These are phyloP conservation scores for Bothriochloa decipiens DNA, from an alignment of 176 grass and related monocot species.

Conservation along the genomic window DNA sequence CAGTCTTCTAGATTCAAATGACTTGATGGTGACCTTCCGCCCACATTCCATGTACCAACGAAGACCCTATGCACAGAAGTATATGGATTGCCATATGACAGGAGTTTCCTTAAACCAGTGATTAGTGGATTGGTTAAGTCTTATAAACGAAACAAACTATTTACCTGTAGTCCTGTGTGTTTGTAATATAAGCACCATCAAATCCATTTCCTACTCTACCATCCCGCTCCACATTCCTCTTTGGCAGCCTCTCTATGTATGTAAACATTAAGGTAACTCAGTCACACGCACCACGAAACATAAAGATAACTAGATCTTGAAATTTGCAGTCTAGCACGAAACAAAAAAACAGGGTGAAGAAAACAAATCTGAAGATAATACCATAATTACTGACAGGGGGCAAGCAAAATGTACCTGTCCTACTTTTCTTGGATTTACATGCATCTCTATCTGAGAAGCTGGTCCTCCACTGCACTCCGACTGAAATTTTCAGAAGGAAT, in stretches of 20 bases:
- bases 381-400: slow-evolving; percentile 37
- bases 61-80: slow-evolving; percentile 59
- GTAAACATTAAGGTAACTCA: slow-evolving; percentile 25
- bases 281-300: neutral
- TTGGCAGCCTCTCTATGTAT: slow-evolving; percentile 72
- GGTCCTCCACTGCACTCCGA: slow-evolving; percentile 56
- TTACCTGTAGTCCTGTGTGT: slow-evolving; percentile 93
- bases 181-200: slow-evolving; percentile 68
- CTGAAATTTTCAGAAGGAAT: slow-evolving; percentile 52
- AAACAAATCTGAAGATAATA: slow-evolving; percentile 31
- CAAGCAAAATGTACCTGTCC: slow-evolving; percentile 66
- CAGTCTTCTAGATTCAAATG: slow-evolving; percentile 89
- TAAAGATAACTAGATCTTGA: slow-evolving; percentile 7
- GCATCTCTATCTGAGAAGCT: slow-evolving; percentile 82
- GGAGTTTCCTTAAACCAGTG: slow-evolving; percentile 14
- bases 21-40: slow-evolving; percentile 84
- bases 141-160: slow-evolving; percentile 21
- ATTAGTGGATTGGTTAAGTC: neutral
- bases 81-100: slow-evolving; percentile 31
- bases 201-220: slow-evolving; percentile 52
- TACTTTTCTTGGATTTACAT: slow-evolving; percentile 86
- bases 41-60: slow-evolving; percentile 95
- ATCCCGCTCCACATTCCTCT: slow-evolving; percentile 52
- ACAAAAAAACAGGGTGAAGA: neutral
- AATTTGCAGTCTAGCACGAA: slow-evolving; percentile 28